Evolutionary conservation across 2,329 filamentous ascomycete species (phyloP).

Genomic region (Aspergillus carbonarius): DNA sequence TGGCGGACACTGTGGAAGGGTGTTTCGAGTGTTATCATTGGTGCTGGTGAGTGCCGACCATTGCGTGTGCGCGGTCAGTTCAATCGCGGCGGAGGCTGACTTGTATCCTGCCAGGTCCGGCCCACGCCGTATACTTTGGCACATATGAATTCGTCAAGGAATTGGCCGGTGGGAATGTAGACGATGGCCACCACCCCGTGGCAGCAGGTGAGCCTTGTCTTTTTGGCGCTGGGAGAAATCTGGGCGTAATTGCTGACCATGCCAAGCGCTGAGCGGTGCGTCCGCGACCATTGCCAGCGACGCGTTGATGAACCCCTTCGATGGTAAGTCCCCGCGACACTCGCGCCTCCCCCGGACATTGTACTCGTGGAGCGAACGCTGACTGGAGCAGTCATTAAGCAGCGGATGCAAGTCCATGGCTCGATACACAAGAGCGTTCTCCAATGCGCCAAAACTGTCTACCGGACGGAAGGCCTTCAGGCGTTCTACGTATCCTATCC

Average conservation of each 20-base stretch:
- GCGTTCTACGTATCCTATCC: conserved; percentile 99
- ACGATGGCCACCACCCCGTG: conserved; percentile 80
- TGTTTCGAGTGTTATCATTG: conserved; percentile 92
- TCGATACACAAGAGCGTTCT: conserved; percentile 85
- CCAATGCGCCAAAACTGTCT: conserved; percentile 86
- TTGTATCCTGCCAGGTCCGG: conserved; percentile 65
- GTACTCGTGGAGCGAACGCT: conserved; percentile 2
- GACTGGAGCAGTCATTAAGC: conserved; percentile 78
- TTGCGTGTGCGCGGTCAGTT: not conserved
- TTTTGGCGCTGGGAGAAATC: not conserved
- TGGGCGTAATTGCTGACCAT: conserved; percentile 34
- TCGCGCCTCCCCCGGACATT: not conserved
- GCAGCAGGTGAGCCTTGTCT: conserved; percentile 69
- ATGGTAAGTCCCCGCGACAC: conserved; percentile 62
- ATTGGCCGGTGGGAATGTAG: conserved; percentile 86
- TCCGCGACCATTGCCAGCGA: conserved; percentile 96
- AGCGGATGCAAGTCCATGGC: conserved; percentile 97
- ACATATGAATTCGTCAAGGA: conserved; percentile 98
- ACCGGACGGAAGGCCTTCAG: conserved; percentile 78
- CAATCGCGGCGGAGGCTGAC: conserved; percentile 7
- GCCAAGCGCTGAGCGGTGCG: conserved; percentile 81
- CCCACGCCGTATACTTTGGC: conserved; percentile 96
- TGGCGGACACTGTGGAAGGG: conserved; percentile 92
- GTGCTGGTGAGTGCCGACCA: conserved; percentile 67
- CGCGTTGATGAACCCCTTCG: conserved; percentile 98